Evolutionary conservation across 1,284 basidiomycete species (phyloP).

Genomic region (Violaceomyces palustris): DNA sequence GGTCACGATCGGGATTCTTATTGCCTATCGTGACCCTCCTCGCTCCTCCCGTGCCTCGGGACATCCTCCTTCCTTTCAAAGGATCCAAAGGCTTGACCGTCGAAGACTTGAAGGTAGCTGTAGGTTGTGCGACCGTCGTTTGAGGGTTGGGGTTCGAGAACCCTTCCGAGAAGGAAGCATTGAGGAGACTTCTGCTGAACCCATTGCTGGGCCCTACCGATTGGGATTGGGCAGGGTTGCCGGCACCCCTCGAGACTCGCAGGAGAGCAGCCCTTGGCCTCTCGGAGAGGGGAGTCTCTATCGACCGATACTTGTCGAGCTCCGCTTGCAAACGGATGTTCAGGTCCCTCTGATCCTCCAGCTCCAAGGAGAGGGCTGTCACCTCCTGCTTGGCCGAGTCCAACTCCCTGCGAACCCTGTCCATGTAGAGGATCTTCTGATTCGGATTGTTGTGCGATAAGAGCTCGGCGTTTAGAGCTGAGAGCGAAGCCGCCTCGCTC

Average conservation of each 20-base stretch:
- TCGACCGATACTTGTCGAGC: conserved; percentile 12
- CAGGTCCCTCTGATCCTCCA: conserved; percentile 10
- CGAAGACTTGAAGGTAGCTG: too few relatives aligned
- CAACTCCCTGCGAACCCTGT: conserved; percentile 15
- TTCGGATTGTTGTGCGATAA: conserved; percentile 24
- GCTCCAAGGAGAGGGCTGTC: conserved; percentile 5
- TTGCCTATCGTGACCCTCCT: too few relatives aligned
- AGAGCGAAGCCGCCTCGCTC: conserved; percentile 12
- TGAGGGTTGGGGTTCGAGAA: too few relatives aligned
- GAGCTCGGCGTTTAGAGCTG: conserved; percentile 20
- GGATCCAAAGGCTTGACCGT: too few relatives aligned
- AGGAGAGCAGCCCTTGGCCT: conserved; percentile 17
- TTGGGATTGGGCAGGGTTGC: too few relatives aligned
- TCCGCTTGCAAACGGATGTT: conserved; percentile 8
- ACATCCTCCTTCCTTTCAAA: too few relatives aligned
- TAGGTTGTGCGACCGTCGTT: too few relatives aligned
- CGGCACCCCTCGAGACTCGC: conserved; percentile 12
- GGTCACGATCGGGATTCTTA: too few relatives aligned
- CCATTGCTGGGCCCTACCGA: too few relatives aligned
- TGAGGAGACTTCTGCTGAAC: too few relatives aligned
- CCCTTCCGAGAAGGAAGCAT: too few relatives aligned
- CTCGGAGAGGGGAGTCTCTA: conserved; percentile 19
- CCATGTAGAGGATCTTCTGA: conserved; percentile 33
- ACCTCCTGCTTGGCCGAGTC: conserved; percentile 19
- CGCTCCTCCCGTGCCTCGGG: too few relatives aligned